Conservation (phyloP, 257 asterid genomes). For the Scutellaria barbata region DNA sequence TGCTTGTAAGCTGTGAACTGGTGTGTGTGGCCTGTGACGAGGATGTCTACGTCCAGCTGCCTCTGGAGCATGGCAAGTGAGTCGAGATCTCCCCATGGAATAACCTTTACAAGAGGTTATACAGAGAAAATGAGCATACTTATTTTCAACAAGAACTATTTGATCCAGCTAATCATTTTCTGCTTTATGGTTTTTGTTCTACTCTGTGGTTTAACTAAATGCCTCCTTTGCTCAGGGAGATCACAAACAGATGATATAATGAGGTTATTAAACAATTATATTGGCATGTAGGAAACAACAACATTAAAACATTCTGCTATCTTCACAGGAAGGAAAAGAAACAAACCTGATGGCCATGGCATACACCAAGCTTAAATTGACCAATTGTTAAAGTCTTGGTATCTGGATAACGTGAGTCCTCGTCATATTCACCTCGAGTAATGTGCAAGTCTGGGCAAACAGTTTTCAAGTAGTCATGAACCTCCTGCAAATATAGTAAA, state of each 20-base stretch:
- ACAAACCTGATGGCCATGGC: conserved; percentile 97
- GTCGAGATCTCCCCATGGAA: conserved; percentile 98
- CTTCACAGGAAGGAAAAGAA: conserved; percentile 24
- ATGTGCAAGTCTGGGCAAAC: conserved; percentile 89
- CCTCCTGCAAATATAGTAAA: conserved; percentile 62
- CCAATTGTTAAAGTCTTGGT: conserved; percentile 88
- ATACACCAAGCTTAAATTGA: conserved; percentile 92
- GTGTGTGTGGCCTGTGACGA: conserved; percentile 94
- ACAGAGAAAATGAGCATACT: conserved; percentile 10
- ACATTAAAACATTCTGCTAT: not conserved
- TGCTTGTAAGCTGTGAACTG: conserved; percentile 97
- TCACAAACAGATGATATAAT: not conserved
- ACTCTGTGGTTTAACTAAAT: not conserved
- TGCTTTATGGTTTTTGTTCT: not conserved
- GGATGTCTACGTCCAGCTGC: conserved; percentile 94
- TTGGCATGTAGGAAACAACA: not conserved
- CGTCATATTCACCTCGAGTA: conserved; percentile 92
- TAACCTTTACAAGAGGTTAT: conserved; percentile 54
- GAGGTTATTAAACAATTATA: not conserved
- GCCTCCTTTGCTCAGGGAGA: not conserved
- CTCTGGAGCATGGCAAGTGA: conserved; percentile 97
- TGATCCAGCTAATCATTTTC: not conserved
- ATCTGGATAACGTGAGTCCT: conserved; percentile 88
- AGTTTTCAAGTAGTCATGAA: conserved; percentile 90
- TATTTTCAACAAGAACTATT: not conserved